Base-by-base conservation (phyloP, 2,329 filamentous ascomycete genomes). In the Neonectria faginata region DNA sequence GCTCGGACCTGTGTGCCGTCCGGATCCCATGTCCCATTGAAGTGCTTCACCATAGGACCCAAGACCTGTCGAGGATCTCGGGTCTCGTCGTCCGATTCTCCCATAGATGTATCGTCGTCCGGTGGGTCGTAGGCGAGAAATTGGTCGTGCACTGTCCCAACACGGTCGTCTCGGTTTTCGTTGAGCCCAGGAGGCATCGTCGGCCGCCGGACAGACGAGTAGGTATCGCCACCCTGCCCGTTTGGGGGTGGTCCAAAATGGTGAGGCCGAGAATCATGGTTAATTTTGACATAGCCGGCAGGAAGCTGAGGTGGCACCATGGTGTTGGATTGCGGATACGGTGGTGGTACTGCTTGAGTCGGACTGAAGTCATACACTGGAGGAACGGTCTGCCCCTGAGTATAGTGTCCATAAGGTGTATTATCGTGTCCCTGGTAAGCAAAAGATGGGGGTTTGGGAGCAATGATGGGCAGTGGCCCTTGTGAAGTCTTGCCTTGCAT, bases 61-160 rank as follows among this genome's bases (percentile, higher is more conserved):
- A 78, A 57, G 44, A 77, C 53, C 75, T 77, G 62, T 76, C 77
- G 61, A 52, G 81, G 77, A 31, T 81, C 79, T 60, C 80, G 79
- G 16, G 71, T 67, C 33, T 89, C 87, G 36, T 91, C 87, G 20
- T 89, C 88, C 1, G 87, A 88, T 36, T 88, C 87, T 10, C 80
- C 83, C 80, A 89, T 86, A 22, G 85, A 88, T n/a, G 82, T 84
- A 66, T 91, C 88, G 60, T 91, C 88, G 42, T 88, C 86, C 36
- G 71, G 69, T 12, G 72, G 52, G 16, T 75, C 72, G 36, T 70
- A 59, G 83, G 68, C 65, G 39, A 72, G 66, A 22, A 64, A 60
- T 2, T 56, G 58, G 1, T 65, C 66, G n/a, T 67, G 52, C 14
- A 60, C 25, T 54, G 54, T 50, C 11, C 47, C 54, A 16, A 36